A percentile compares a stretch with the other conserved stretches of the same genome.
These are phyloP conservation scores for Sordaria brevicollis DNA, from an alignment of 495 filamentous ascomycete species.

Conservation along the genomic window DNA sequence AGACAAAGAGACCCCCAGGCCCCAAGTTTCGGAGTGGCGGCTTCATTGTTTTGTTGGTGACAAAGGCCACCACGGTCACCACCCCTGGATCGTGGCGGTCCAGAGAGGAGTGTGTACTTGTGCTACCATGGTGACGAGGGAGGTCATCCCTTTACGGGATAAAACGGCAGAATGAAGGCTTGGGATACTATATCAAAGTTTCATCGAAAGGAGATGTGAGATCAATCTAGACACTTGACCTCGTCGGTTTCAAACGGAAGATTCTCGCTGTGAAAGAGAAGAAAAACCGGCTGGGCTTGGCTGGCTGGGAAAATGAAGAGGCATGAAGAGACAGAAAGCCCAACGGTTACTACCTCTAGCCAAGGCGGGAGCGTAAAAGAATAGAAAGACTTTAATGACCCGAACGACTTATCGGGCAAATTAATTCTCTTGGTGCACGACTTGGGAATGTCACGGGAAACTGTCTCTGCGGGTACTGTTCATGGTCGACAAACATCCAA, in stretches of 20 bases:
- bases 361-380: not conserved
- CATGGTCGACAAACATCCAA: not conserved
- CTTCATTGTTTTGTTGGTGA: not conserved
- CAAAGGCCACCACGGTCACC: not conserved
- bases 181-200: not conserved
- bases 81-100: not conserved
- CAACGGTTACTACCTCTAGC: not conserved
- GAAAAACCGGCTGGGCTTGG: not conserved
- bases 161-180: not conserved
- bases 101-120: not conserved
- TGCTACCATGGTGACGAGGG: not conserved
- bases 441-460: not conserved
- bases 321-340: no score
- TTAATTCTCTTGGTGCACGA: not conserved
- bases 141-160: not conserved
- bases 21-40: not conserved
- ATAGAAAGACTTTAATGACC: not conserved
- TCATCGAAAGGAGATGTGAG: not conserved
- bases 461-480: not conserved
- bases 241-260: not conserved
- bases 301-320: no score
- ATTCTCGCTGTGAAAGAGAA: not conserved
- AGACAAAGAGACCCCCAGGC: not conserved
- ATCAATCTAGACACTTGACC: not conserved
- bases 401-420: not conserved